A percentile compares a stretch with the other conserved stretches of the same genome.
Conservation (phyloP, 1,139 yeast species). For the Saccharomyces hybrid region DNA sequence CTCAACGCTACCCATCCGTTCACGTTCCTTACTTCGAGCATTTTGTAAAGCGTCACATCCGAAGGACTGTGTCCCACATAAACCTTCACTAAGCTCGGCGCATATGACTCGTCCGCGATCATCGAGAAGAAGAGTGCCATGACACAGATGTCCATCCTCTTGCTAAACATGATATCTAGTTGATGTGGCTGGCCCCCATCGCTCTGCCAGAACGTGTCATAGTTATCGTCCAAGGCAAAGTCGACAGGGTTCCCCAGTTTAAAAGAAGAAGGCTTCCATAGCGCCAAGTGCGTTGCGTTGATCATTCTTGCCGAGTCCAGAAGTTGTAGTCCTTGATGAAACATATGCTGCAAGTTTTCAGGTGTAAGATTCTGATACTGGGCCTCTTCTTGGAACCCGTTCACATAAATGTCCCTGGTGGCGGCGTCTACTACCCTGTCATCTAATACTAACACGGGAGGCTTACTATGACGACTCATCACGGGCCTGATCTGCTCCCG, state of each 20-base stretch:
- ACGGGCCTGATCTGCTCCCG: constrained; percentile 11
- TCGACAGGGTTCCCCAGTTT: constrained; percentile 68
- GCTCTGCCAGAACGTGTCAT: constrained; percentile 84
- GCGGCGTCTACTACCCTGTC: constrained; percentile 13
- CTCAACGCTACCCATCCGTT: constrained; percentile 79
- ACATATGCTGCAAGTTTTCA: constrained; percentile 15
- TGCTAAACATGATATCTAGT: constrained; percentile 73
- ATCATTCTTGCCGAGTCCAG: constrained; percentile 27
- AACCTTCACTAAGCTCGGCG: constrained; percentile 68
- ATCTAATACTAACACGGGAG: constrained; percentile 11
- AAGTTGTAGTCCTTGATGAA: constrained; percentile 18
- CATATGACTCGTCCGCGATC: constrained; percentile 83
- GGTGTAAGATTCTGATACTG: constrained; percentile 9
- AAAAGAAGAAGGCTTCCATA: constrained; percentile 75
- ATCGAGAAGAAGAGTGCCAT: constrained; percentile 55
- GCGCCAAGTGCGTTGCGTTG: constrained; percentile 75
- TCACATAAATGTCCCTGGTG: constrained; percentile 14
- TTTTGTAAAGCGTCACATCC: constrained; percentile 69
- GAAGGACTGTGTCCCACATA: constrained; percentile 82
- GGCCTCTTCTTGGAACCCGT: constrained; percentile 13
- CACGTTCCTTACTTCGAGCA: constrained; percentile 60
- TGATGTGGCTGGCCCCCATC: constrained; percentile 92
- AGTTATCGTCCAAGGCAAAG: constrained; percentile 67
- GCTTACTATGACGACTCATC: constrained; percentile 2
- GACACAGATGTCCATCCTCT: constrained; percentile 61